Conservation (phyloP, 2,329 filamentous ascomycete species). For the Tolypocladium inflatum region DNA sequence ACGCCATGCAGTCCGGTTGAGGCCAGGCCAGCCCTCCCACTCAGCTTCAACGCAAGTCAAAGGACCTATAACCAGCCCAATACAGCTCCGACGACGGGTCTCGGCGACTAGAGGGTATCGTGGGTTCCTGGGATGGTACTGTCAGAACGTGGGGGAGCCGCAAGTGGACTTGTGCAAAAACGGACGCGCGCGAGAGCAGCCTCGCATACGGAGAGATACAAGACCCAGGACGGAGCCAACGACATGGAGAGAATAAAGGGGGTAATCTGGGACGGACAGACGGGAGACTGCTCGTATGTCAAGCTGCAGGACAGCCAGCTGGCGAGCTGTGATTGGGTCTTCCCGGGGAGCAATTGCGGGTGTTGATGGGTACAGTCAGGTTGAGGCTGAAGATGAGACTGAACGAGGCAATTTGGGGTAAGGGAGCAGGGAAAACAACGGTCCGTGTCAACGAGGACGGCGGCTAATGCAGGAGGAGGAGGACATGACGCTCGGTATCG, state of each 20-base stretch:
- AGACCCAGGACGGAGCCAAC: not conserved
- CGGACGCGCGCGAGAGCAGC: not conserved
- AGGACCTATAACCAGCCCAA: not conserved
- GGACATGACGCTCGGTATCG: not conserved
- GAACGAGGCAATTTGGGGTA: not conserved
- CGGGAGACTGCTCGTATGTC: not conserved
- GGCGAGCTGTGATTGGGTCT: conserved; percentile 24
- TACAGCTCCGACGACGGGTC: not conserved
- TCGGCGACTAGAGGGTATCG: not conserved
- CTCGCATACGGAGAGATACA: not conserved
- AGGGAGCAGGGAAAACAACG: not conserved
- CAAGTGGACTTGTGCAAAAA: not conserved
- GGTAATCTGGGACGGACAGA: not conserved
- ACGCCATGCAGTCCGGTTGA: conserved; percentile 59
- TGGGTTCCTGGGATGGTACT: not conserved
- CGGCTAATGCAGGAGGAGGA: not conserved
- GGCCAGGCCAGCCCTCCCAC: not conserved
- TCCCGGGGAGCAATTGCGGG: conserved; percentile 2
- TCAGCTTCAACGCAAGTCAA: not conserved
- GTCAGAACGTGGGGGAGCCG: not conserved
- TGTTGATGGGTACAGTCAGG: conserved; percentile 8
- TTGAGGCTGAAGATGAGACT: not conserved
- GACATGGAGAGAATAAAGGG: not conserved
- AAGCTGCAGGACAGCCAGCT: conserved; percentile 13
- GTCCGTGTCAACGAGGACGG: not conserved